Percentiles rank a stretch among this genome's conserved stretches.
These are phyloP conservation scores for Cicer pinnatifidum DNA, from an alignment of 306 rosid species.

Conservation along the genomic window DNA sequence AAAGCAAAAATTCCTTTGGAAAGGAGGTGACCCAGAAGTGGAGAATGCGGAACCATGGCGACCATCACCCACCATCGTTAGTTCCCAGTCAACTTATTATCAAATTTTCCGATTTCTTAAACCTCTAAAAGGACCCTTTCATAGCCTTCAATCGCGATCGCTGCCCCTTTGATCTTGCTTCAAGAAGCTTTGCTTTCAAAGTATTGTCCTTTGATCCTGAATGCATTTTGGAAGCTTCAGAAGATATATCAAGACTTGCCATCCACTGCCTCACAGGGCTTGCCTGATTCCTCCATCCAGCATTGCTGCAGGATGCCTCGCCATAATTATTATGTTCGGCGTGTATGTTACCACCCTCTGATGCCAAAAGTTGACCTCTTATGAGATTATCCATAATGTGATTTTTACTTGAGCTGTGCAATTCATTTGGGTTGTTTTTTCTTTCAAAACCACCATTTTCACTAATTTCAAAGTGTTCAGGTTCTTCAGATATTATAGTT, in stretches of 20 bases:
- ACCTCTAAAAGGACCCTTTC: slow-evolving; percentile 58
- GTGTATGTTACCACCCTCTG: slow-evolving; percentile 61
- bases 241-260: slow-evolving; percentile 52
- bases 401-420: slow-evolving; percentile 52
- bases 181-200: slow-evolving; percentile 90
- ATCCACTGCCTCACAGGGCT: slow-evolving; percentile 91
- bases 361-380: slow-evolving; percentile 63
- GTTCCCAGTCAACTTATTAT: slow-evolving; percentile 26
- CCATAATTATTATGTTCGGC: slow-evolving; percentile 56
- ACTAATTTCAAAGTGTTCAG: slow-evolving; percentile 48
- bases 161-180: slow-evolving; percentile 89
- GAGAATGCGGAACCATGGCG: slow-evolving; percentile 3
- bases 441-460: slow-evolving; percentile 53
- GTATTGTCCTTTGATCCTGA: slow-evolving; percentile 69
- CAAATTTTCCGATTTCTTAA: slow-evolving; percentile 5
- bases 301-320: slow-evolving; percentile 90
- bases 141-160: slow-evolving; percentile 69
- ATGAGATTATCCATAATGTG: slow-evolving; percentile 60
- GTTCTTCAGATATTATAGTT: slow-evolving; percentile 47
- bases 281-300: slow-evolving; percentile 93
- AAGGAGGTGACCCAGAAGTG: slow-evolving; percentile 3
- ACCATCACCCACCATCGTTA: slow-evolving; percentile 43
- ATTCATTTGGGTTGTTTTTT: slow-evolving; percentile 53
- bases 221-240: slow-evolving; percentile 63
- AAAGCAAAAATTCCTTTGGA: slow-evolving; percentile 39